Base-by-base conservation (phyloP, 768 basidiomycete genomes). In the Rubroboletus satanas region DNA sequence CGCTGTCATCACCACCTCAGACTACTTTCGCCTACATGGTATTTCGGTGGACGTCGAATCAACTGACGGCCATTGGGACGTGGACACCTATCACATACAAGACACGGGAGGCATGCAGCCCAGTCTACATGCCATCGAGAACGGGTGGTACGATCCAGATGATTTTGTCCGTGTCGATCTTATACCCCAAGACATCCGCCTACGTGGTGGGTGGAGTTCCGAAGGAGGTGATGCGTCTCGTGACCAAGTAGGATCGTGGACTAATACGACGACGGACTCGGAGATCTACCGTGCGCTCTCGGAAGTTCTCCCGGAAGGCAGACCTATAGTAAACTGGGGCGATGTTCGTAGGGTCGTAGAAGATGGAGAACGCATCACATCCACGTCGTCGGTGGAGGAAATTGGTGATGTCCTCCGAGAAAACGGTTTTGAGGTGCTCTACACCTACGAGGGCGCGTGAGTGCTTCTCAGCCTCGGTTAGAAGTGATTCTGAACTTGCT, bases 11-110 rank as follows among this genome's bases (percentile, higher is more conserved):
- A 73, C 74, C 2, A 66, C 70, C 18, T 62, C 71, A 5, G 79
- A 79, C 17, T 80, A 75, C 56, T 63, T 79, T 56, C 70, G 73
- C 14, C 62, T 79, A 29, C 74, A 80, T 37, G 66, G 68, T 26
- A 67, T 73, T 14, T 66, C 70, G 5, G 58, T 62, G 3, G 56
- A 59, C 17, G 23, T 59, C 21, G 79, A 80, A 57, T 64, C 66
- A 39, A 63, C 66, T 23, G 68, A 67, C 43, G 79, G 78, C 17
- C 60, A 61, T 7, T 79, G 77, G 74, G 57, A 71, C 18, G 59
- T 71, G 6, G 60, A 67, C 5, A 52, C 47, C 5, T 80, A 79
- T 52, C 74, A 74, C 38, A 39, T 56, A 7, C 52, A 46, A 10
- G 48, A 65, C 35, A 55, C 60, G 14, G 69, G 67, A 14, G 15